Conservation (phyloP, 1,139 yeast species). For the Eremothecium gossypii region DNA sequence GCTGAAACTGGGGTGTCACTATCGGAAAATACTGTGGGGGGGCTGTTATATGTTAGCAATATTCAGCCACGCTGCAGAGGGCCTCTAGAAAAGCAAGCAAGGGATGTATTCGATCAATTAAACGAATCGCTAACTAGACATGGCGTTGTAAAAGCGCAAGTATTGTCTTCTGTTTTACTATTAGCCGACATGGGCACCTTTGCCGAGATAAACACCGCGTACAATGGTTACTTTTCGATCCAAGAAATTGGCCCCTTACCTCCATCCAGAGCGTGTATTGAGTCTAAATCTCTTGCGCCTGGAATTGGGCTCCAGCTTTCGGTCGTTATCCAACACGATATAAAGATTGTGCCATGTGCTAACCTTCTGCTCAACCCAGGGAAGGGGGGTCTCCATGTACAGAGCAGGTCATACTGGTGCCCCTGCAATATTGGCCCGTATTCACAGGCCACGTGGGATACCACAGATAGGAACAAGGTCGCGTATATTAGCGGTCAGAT, state of each 20-base stretch:
- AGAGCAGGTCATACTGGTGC: constrained; percentile 93
- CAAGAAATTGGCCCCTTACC: constrained; percentile 44
- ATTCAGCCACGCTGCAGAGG: constrained; percentile 29
- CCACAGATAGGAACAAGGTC: constrained; percentile 34
- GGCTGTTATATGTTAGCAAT: constrained; percentile 44
- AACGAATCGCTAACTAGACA: constrained; percentile 27
- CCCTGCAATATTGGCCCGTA: constrained; percentile 98
- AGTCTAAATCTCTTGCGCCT: constrained; percentile 39
- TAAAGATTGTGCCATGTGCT: constrained; percentile 7
- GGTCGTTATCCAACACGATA: constrained; percentile 35
- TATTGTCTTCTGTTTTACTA: constrained; percentile 47
- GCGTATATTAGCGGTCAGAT: constrained; percentile 87
- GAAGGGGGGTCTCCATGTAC: constrained; percentile 73
- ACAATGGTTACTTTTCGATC: constrained; percentile 42
- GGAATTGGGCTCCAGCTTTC: constrained; percentile 45
- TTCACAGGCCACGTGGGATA: constrained; percentile 65
- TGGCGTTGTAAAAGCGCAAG: constrained; percentile 29
- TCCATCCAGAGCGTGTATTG: constrained; percentile 82
- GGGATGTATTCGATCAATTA: constrained; percentile 41
- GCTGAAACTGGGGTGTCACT: constrained; percentile 6
- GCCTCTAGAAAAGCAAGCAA: constrained; percentile 38
- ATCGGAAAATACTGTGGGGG: constrained; percentile 20
- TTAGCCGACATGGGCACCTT: constrained; percentile 60
- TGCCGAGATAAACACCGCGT: constrained; percentile 48
- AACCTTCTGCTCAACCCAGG: constrained; percentile 15